Base-by-base conservation (phyloP, 83 land plant genomes). In the Isoetes engelmannii region DNA sequence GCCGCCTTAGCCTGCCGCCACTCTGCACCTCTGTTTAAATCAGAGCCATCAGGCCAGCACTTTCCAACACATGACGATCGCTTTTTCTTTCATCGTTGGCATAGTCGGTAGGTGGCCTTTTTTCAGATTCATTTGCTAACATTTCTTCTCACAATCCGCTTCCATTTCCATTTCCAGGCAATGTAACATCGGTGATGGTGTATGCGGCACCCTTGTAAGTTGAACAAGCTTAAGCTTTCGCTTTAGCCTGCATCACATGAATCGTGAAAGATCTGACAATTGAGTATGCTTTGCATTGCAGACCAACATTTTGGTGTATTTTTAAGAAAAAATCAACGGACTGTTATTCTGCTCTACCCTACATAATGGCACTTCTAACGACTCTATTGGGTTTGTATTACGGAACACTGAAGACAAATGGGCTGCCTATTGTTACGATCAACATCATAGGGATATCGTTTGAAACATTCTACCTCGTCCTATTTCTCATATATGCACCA, bases 271-370 rank as follows among this genome's bases (percentile, higher is more conserved):
- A 12, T 51, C 13, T 12, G 13, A 17, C 15, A 51, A 51, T 12
- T 28, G 37, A n/a, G n/a, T n/a, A n/a, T n/a, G n/a, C n/a, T n/a
- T n/a, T 12, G 13, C 15, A 0, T 18, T 59, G 18, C 62, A 59
- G 62, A 19, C 62, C 62, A 12, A 59, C 62, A 18, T 59, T 59
- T 15, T 59, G 62, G 62, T 59, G 28, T 37, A 59, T 59, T 7
- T 59, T 12, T 37, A 59, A 59, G 62, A 59, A 59, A 4, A 59
- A 59, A 59, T 59, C 62, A 9, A 59, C 62, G 10, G 62, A 59
- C 28, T 59, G 20, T 18, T 59, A 19, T 37, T 59, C 62, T 12
- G 62, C 62, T 12, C 19, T 59, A 9, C 62, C 62, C 9, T 59
- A 59, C 19, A 42, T 59, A 8, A 19, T 20, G 28, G 28, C 19